Conservation (phyloP, 2,329 filamentous ascomycete genomes). For the Boeremia lycopersici region DNA sequence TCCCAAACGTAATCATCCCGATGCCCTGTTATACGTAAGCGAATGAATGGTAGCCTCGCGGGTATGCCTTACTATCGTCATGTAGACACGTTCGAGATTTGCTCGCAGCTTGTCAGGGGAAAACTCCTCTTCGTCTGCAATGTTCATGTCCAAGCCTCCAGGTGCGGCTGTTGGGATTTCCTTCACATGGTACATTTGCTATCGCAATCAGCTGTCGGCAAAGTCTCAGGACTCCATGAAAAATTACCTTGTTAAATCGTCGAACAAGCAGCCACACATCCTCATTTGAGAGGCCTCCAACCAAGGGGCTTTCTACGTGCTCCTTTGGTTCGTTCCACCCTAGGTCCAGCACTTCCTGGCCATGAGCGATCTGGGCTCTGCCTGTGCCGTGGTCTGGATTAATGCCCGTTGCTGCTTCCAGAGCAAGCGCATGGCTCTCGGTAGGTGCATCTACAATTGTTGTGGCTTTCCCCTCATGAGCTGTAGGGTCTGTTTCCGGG, state of each 20-base stretch:
- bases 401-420: slow-evolving; percentile 46
- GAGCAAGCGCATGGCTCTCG: slow-evolving; percentile 55
- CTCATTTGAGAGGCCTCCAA: slow-evolving; percentile 73
- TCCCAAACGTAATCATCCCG: slow-evolving; percentile 67
- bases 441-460: slow-evolving; percentile 52
- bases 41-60: no score
- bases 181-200: slow-evolving; percentile 74
- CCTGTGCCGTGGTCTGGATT: slow-evolving; percentile 52
- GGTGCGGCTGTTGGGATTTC: slow-evolving; percentile 65
- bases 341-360: slow-evolving; percentile 65
- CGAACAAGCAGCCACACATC: slow-evolving; percentile 74
- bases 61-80: slow-evolving; percentile 63
- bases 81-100: slow-evolving; percentile 80
- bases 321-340: slow-evolving; percentile 71
- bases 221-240: no score
- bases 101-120: slow-evolving; percentile 81
- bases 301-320: slow-evolving; percentile 63
- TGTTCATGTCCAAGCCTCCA: slow-evolving; percentile 77
- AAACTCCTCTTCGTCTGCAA: slow-evolving; percentile 82
- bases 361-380: slow-evolving; percentile 50
- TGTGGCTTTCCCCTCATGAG: slow-evolving; percentile 34
- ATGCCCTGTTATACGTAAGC: slow-evolving; percentile 54
- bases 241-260: slow-evolving; percentile 71
- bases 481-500: slow-evolving; percentile 40
- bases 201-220: slow-evolving; percentile 26